Percentiles rank a stretch among this genome's conserved stretches.
Evolutionary conservation across 2,329 filamentous ascomycete genomes (phyloP).

Genomic region (Raffaelea ambrosiae): DNA sequence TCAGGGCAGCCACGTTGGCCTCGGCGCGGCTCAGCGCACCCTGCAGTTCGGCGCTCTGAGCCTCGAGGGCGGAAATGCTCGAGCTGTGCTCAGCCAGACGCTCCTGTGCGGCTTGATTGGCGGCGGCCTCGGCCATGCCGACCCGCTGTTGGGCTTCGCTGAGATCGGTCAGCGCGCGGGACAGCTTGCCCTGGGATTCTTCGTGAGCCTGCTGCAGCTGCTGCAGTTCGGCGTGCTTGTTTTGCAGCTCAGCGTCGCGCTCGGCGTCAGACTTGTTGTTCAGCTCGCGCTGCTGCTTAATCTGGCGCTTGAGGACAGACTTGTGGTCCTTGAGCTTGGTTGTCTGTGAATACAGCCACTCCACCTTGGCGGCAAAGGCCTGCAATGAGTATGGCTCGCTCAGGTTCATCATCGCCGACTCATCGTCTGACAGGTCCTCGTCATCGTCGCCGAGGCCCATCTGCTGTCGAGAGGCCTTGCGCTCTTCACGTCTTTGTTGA

Average conservation of each 20-base stretch:
- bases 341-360: conserved; percentile 69
- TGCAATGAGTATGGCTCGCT: conserved; percentile 61
- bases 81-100: conserved; percentile 19
- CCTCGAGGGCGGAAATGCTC: conserved; percentile 32
- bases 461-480: conserved; percentile 42
- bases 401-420: conserved; percentile 45
- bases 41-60: conserved; percentile 29
- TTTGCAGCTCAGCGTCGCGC: conserved; percentile 55
- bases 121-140: conserved; percentile 21
- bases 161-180: conserved; percentile 37
- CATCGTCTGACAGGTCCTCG: conserved; percentile 53
- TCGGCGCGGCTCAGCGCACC: conserved; percentile 27
- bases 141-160: conserved; percentile 22
- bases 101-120: conserved; percentile 31
- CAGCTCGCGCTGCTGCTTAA: conserved; percentile 89
- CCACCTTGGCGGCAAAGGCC: conserved; percentile 70
- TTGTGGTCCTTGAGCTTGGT: conserved; percentile 79
- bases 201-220: conserved; percentile 25
- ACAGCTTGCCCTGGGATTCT: conserved; percentile 39
- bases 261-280: conserved; percentile 77
- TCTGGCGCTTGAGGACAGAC: conserved; percentile 78
- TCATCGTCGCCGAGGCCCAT: conserved; percentile 52
- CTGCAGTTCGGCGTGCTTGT: conserved; percentile 46
- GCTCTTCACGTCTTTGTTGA: conserved; percentile 44
- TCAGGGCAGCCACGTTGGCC: conserved; percentile 27